Evolutionary conservation across 2,329 filamentous ascomycete species (phyloP), one percentile per base, ranked within the genome.

Genomic region (Nemania sp.): DNA sequence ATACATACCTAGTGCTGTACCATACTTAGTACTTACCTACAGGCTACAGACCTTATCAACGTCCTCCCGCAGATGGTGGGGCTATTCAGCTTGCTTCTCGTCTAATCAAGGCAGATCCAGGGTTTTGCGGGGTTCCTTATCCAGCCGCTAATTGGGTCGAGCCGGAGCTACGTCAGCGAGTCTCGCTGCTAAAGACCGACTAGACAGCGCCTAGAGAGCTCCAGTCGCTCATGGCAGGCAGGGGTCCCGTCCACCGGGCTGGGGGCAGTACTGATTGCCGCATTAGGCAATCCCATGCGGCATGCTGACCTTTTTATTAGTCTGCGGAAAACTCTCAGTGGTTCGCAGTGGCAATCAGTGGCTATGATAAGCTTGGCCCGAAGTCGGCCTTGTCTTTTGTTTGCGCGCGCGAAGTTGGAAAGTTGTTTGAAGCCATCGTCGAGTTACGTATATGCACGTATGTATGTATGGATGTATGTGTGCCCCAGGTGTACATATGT

Each of bases 41-140:
- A n/a, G n/a, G n/a, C n/a, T n/a, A n/a, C n/a, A n/a, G n/a, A 51
- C 45, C 65, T 68, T 74, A 74, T 75, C 72, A 70, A 64, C 53
- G 61, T 62, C n/a, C 32, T 51, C 70, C 62, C 43, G 64, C 49
- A 70, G 61, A 69, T 72, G 70, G 70, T 72, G 70, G 68, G 56
- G 65, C 63, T 22, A n/a, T n/a, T 24, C 41, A 52, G 56, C 27
- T 47, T 53, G 52, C 62, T 35, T 58, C 64, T 67, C 62, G 56
- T 57, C 62, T 57, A 62, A 65, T 64, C 60, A 27, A 55, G 45
- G 41, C 53, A 15, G 27, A 29, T 35, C 26, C 1, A 29, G 24
- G 51, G 27, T 73, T 73, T 74, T 76, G 74, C 74, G 75, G 75
- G 74, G 74, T 72, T 69, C 47, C 10, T 22, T 15, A 2, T 6